Base-by-base conservation (phyloP, 1,284 basidiomycete species). In the Ustanciosporium gigantosporum region DNA sequence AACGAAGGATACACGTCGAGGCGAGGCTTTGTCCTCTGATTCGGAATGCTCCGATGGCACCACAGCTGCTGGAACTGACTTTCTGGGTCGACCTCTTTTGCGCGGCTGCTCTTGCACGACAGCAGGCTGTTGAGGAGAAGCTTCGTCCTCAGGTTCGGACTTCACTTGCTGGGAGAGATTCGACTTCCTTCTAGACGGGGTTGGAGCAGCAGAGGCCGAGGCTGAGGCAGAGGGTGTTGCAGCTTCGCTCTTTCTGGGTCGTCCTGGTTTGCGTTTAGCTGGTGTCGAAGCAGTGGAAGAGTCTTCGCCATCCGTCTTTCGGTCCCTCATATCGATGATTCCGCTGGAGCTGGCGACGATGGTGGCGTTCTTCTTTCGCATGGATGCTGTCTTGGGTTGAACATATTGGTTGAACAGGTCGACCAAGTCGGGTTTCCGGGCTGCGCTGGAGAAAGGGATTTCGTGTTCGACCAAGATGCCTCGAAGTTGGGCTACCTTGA, bases 361-460 rank as follows among this genome's bases (percentile, higher is more conserved):
- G 41, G 86, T 57, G 35, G 85, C 81, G 58, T 89, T 86, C 62
- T 84, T 86, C 75, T 84, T 85, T 37, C 64, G 56, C 2, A 68
- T 37, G 6, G 31, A 41, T 1, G 52, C 46, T 14, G 42, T 27
- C 46, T 61, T 21, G 66, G 67, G 36, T 46, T 59, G 29, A 52
- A 73, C 37, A 49, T 64, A 81, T 46, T 84, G 82, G 51, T 90
- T 85, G 79, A 92, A 97, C 4, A 87, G 80, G 31, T 85, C 82
- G 9, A 96, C 84, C 20, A 97, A 84, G 68, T 90, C 91, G 5
- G 86, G 82, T 79, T 97, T 97, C 58, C 89, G 90, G 69, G 89
- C 87, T 1, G 86, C 85, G 3, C 86, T 84, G 5, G 88, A 85
- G 79, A 88, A 90, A 24, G 82, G 81, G 69, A 94, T 81, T 57